Evolutionary conservation across 768 basidiomycete genomes (phyloP).

Genomic region (Ramaria sp.): DNA sequence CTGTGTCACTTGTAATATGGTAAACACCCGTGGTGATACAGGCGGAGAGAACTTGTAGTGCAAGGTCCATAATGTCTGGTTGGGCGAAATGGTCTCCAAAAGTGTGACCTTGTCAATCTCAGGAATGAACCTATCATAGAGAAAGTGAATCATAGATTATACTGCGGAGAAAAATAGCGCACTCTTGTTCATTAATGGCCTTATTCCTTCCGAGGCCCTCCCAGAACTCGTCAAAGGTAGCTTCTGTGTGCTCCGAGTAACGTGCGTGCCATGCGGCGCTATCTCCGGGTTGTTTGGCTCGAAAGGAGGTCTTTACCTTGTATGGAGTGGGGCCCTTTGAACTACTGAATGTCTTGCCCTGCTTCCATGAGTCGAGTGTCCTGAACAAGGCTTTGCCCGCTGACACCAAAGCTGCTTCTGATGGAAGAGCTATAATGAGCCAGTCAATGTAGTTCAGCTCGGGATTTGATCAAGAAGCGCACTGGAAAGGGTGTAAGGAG

Average conservation of each 20-base stretch:
- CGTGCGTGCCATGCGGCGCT: slow-evolving; percentile 61
- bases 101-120: slow-evolving; percentile 52
- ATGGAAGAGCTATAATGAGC: slow-evolving; percentile 41
- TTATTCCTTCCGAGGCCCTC: slow-evolving; percentile 55
- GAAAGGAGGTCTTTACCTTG: slow-evolving; percentile 42
- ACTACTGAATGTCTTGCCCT: slow-evolving; percentile 50
- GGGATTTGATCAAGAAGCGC: slow-evolving; percentile 2
- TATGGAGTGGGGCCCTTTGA: slow-evolving; percentile 15
- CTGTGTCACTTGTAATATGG: slow-evolving; percentile 56
- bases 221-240: slow-evolving; percentile 69
- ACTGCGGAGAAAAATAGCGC: slow-evolving; percentile 13
- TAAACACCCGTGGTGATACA: slow-evolving; percentile 65
- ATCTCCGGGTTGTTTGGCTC: slow-evolving; percentile 41
- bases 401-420: slow-evolving; percentile 45
- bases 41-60: slow-evolving; percentile 66
- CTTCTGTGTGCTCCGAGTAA: slow-evolving; percentile 57
- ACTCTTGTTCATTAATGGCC: slow-evolving; percentile 62
- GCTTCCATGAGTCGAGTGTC: slow-evolving; percentile 50
- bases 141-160: not conserved
- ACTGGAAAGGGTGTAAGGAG: slow-evolving; percentile 31
- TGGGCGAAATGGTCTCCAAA: slow-evolving; percentile 53
- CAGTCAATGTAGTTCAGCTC: not conserved
- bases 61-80: slow-evolving; percentile 57
- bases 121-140: slow-evolving; percentile 44
- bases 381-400: slow-evolving; percentile 47